Base-by-base conservation (phyloP, 2,329 filamentous ascomycete species). In the Fusarium brachygibbosum region DNA sequence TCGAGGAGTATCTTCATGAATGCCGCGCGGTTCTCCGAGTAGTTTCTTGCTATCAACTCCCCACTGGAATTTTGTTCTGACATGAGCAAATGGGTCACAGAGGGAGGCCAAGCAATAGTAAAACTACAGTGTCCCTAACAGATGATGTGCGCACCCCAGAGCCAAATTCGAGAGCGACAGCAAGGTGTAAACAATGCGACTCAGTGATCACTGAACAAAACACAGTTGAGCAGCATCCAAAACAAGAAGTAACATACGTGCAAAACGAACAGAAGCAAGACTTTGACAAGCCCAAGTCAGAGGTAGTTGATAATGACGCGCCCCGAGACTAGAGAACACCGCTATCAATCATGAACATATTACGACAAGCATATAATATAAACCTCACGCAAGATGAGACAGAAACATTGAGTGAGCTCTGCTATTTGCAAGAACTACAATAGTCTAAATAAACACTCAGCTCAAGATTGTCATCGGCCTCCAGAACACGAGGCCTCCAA, bases 401-500 rank as follows among this genome's bases (percentile, higher is more conserved):
- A 44, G 6, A 37, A 21, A 38, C 17, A 40, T 40, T 34, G 16
- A 48, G 42, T 37, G 35, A 68, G 53, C 51, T 40, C 29, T 54
- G 50, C 25, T 34, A 54, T 48, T 54, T 70, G 41, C 41, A 45
- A 58, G 38, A 70, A 70, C 67, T 64, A 69, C 49, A 70, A 56
- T 59, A 60, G 63, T 69, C 58, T 68, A 69, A 21, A 46, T 68
- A 41, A 60, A 64, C 38, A 56, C 52, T 56, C 53, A 50, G 63
- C 53, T 68, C 58, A 56, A 58, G 50, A 68, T 68, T 70, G 46
- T 64, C 67, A 70, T 69, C 58, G 45, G 31, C 67, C 63, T 59
- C 49, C 49, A 42, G 21, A 54, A 46, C 49, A n/a, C 40, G 17
- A 49, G 58, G 53, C 58, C 67, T 69, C 63, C 49, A 60, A 60